Evolutionary conservation across 192 early-diverging fungal species (phyloP), one percentile per base, ranked within the genome.

Genomic region (Endogone sp.): DNA sequence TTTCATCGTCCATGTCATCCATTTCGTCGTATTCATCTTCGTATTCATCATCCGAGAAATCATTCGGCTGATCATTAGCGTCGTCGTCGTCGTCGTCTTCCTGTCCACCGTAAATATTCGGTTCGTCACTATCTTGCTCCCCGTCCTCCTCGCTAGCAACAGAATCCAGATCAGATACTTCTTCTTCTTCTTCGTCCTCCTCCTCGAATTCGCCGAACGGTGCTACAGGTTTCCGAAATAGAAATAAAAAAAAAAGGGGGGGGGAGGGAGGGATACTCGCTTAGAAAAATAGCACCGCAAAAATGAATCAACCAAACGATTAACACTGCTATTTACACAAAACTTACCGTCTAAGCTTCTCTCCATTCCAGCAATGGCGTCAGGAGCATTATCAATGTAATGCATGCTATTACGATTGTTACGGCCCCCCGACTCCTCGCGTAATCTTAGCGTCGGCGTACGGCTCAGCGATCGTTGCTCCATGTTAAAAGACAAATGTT

Each of bases 331-430:
- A 23, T 21, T 56, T 0, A 27, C 10, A 2, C 2, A 56, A 56
- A 24, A 22, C 62, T 63, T 44, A 80, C 78, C 76, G 57, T 77
- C 74, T 25, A 75, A 31, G 55, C 70, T 68, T 49, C 69, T 68
- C 66, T 81, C 80, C 32, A 81, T 60, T 9, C 71, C 76, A 11
- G 78, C 80, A 30, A 81, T 75, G 20, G 66, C 67, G n/a, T 72
- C 62, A 3, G 80, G 80, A 13, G 73, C 80, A n/a, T 68, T 66
- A 60, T 81, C 76, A 63, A 81, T 78, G 49, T 75, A 81, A 65
- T 76, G 67, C 24, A 81, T 68, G 70, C 80, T 81, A 37, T 81
- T 81, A 49, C 80, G 77, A 66, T 81, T 81, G 31, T 63, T 79
- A 4, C 80, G 74, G 3, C 80, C 80, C 16, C 37, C 37, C 11